A percentile compares a stretch with the other conserved stretches of the same genome.
Evolutionary conservation across 164 flowering plant species (phyloP).

Genomic region (Nymphaea thermarum): DNA sequence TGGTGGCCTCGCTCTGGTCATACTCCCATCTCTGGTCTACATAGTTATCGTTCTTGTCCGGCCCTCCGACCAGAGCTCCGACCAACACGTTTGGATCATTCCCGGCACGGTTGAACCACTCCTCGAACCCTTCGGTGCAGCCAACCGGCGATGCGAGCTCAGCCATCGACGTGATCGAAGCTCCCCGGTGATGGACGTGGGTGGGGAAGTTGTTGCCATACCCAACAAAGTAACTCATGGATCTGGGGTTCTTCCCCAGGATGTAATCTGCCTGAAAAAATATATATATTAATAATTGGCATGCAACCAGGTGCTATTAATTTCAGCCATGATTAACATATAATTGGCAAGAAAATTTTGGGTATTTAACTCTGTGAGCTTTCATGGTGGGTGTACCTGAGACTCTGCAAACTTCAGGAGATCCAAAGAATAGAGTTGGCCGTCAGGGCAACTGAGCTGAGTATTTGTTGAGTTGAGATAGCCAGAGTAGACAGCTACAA

Average conservation of each 20-base stretch:
- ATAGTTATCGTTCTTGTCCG: conserved; percentile 50
- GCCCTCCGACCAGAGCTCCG: conserved; percentile 90
- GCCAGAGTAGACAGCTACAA: conserved; percentile 64
- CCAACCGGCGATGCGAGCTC: conserved; percentile 25
- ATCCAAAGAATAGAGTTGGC: conserved; percentile 32
- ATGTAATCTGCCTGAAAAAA: conserved; percentile 68
- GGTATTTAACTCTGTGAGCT: neutral
- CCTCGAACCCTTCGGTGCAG: conserved; percentile 69
- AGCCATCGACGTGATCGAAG: conserved; percentile 50
- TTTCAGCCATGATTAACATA: no score
- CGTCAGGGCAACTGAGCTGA: conserved; percentile 52
- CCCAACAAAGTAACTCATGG: conserved; percentile 76
- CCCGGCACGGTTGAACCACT: conserved; percentile 40
- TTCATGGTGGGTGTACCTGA: conserved; percentile 31
- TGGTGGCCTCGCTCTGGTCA: conserved; percentile 71
- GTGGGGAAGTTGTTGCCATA: conserved; percentile 50
- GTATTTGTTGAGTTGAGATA: conserved; percentile 42
- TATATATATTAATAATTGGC: neutral
- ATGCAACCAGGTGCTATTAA: neutral
- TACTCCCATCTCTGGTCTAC: conserved; percentile 47
- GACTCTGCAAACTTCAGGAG: conserved; percentile 64
- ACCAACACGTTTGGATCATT: conserved; percentile 54
- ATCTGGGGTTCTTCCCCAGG: conserved; percentile 79
- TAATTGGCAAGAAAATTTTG: no score
- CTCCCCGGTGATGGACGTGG: conserved; percentile 72